Evolutionary conservation across 2,329 filamentous ascomycete species (phyloP).

Genomic region (Pyricularia grisea): DNA sequence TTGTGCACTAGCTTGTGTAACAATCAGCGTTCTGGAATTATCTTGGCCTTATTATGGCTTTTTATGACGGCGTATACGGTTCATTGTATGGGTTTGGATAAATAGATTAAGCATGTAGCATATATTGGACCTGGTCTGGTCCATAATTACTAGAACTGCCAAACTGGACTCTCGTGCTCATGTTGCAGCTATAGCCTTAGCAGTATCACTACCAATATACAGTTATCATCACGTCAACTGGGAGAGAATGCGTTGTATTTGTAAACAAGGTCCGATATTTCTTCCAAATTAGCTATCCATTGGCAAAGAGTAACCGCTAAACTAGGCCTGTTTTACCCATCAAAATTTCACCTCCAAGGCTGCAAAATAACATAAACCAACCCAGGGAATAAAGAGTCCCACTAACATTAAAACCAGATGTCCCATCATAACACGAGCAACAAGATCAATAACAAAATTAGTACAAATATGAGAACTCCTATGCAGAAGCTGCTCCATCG

Average conservation of each 20-base stretch:
- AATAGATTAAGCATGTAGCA: background rate
- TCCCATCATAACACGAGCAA: constrained; percentile 48
- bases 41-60: background rate
- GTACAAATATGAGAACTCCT: constrained; percentile 72
- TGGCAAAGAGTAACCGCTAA: background rate
- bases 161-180: background rate
- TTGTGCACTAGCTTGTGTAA: background rate
- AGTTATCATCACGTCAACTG: background rate
- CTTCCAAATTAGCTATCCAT: background rate
- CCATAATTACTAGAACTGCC: background rate
- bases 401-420: constrained; percentile 5
- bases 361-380: constrained; percentile 6
- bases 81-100: background rate
- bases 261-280: background rate
- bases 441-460: constrained; percentile 79
- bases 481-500: constrained; percentile 83
- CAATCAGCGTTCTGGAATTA: background rate
- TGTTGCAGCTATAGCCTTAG: background rate
- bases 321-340: background rate
- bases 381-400: constrained; percentile 7
- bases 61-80: background rate
- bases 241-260: background rate
- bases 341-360: background rate
- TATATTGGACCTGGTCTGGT: background rate
- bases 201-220: background rate